Percentiles rank a stretch among this genome's conserved stretches.
Conservation (phyloP, 768 basidiomycete species). For the Boletus edulis region DNA sequence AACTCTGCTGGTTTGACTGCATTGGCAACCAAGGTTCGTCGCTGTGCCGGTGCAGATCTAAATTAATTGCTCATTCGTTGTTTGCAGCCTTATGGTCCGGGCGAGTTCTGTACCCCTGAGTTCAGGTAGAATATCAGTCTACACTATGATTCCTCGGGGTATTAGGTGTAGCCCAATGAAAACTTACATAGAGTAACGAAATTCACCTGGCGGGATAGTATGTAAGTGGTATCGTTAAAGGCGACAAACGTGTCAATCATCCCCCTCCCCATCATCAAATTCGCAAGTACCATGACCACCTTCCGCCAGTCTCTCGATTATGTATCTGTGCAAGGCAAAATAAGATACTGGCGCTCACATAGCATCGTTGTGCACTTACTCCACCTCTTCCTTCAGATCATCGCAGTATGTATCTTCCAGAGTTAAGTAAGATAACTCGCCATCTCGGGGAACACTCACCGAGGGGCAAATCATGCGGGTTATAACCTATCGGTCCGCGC, state of each 20-base stretch:
- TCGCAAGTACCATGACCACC: conserved; percentile 69
- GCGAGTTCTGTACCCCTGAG: conserved; percentile 83
- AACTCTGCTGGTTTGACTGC: conserved; percentile 90
- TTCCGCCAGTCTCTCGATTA: conserved; percentile 68
- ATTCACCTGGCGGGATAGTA: neutral
- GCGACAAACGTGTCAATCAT: conserved; percentile 51
- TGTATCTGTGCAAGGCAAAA: conserved; percentile 45
- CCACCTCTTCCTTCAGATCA: conserved; percentile 82
- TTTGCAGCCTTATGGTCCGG: conserved; percentile 86
- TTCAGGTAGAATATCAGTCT: conserved; percentile 55
- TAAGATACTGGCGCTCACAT: conserved; percentile 4
- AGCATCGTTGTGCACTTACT: conserved; percentile 45
- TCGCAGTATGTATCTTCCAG: conserved; percentile 74
- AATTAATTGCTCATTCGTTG: conserved; percentile 7
- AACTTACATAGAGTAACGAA: neutral
- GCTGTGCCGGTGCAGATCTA: neutral
- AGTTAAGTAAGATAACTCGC: neutral
- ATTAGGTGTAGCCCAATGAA: neutral
- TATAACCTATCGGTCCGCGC: conserved; percentile 42
- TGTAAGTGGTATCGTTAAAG: neutral
- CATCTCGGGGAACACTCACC: conserved; percentile 43
- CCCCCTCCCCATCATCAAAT: conserved; percentile 81
- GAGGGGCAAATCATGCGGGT: conserved; percentile 69
- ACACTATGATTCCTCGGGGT: neutral
- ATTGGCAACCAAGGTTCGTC: conserved; percentile 65